These are phyloP conservation scores for Tetrapisispora fleetii DNA, from an alignment of 805 yeast species.

Conservation along the genomic window DNA sequence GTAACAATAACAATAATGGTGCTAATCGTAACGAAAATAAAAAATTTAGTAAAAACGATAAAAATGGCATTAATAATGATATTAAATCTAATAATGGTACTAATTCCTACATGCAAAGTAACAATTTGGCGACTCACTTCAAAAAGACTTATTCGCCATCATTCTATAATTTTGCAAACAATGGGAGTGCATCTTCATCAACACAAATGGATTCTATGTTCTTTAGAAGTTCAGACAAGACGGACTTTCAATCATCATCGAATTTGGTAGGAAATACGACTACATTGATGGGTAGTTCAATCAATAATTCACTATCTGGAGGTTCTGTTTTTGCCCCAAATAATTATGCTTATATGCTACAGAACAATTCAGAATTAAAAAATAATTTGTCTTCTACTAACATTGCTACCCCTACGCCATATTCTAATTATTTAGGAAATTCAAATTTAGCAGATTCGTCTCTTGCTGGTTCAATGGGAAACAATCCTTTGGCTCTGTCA, in stretches of 20 bases:
- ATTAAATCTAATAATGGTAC: too few species aligned
- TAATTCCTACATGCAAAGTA: conserved; percentile 3
- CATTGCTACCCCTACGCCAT: background rate
- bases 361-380: background rate
- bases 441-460: background rate
- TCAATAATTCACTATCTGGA: background rate
- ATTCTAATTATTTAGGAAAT: background rate
- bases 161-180: conserved; percentile 7
- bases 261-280: conserved; percentile 3
- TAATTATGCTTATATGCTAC: conserved; percentile 2
- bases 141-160: conserved; percentile 20
- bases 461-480: background rate
- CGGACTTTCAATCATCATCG: background rate
- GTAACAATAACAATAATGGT: conserved; percentile 4
- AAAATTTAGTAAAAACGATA: background rate
- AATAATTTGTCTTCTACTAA: background rate
- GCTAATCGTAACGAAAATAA: conserved; percentile 5
- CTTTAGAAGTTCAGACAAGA: background rate
- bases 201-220: background rate
- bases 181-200: background rate
- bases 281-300: conserved; percentile 3
- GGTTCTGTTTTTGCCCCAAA: background rate
- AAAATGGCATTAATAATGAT: background rate
- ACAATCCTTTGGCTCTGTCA: conserved; percentile 1
- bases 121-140: conserved; percentile 13